Base-by-base conservation (phyloP, 768 basidiomycete species). In the Mycena vulgaris region DNA sequence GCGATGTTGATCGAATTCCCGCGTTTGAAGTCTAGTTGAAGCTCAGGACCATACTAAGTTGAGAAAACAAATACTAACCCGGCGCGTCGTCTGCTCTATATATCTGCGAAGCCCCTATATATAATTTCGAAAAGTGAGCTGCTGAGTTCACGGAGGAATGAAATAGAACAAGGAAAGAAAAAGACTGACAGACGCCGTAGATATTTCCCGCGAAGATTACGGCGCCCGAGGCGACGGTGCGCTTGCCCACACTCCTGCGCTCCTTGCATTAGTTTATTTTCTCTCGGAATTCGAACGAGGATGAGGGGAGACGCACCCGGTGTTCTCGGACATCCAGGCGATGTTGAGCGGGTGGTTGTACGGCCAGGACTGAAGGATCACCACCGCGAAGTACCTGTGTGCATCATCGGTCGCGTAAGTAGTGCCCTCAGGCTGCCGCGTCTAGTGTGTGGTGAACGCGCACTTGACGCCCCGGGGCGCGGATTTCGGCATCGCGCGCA, bases 311-410 rank as follows among this genome's bases (percentile, higher is more conserved):
- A 47, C 23, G 14, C 21, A 47, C 45, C 25, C 48, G 79, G 11
- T 83, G 60, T 83, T 83, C 60, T 83, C 82, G 3, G 81, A 79
- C 77, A 83, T 80, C 82, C 82, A 83, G 1, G 80, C 82, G 39
- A 83, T 79, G 53, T 82, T 83, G 28, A 82, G 68, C 5, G 82
- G 82, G 71, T 83, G 81, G 11, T 80, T 81, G 14, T 79, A 80
- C 0, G 82, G 82, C 82, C 82, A 83, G 2, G 79, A 78, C 21
- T 79, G 78, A 0, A 81, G 76, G 40, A 82, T 70, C 8, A 81
- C 73, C 2, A 79, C 81, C 10, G 79, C 80, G 42, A 80, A 71
- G 52, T 83, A 75, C 52, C 71, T 76, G 48, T 19, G 17, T 30
- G 14, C 25, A 25, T 21, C 10, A 5, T 14, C n/a, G n/a, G n/a